Evolutionary conservation across 192 early-diverging fungal genomes (phyloP), one percentile per base, ranked within the genome.

Genomic region (Geranomyces variabilis): DNA sequence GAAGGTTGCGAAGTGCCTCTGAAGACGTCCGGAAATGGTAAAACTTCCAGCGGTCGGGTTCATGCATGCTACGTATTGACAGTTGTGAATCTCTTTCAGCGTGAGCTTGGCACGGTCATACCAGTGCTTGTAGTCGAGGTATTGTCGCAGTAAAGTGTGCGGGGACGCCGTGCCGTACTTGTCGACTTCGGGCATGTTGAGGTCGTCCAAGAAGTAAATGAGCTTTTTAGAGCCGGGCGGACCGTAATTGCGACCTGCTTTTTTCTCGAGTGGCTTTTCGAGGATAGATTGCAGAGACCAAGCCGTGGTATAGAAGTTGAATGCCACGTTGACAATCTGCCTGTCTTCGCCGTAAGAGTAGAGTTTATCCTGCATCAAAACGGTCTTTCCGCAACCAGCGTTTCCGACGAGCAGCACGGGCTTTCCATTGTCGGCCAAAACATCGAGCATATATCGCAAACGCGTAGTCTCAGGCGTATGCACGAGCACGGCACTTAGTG

Each of bases 151-250:
- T 12, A 89, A 74, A 0, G 87, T 88, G 63, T 87, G 85, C 2
- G 86, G 84, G 33, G 77, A 77, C 8, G 86, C 87, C 21, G 87
- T 89, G 48, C 87, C 87, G 63, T 89, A 89, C 58, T 88, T 88
- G 77, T 89, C 87, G 14, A 89, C 87, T 66, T 89, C 87, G 7
- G 87, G 87, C 87, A 89, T 89, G 75, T 89, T 89, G 17, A 89
- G 74, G 68, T 89, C 87, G 71, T 89, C 87, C 48, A 89, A 56
- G 78, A 89, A 88, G 72, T 89, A 89, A 63, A 89, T 87, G 53
- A 89, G 67, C 69, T 89, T 89, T 71, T 83, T 87, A 15, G 76
- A 82, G 6, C 87, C 87, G 3, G 86, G 86, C 19, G 87, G 87
- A 22, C 86, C 87, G 67, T 86, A 89, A 67, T 88, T 89, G 15